Evolutionary conservation across 306 rosid species (phyloP).

Genomic region (Cicer pinnatifidum): DNA sequence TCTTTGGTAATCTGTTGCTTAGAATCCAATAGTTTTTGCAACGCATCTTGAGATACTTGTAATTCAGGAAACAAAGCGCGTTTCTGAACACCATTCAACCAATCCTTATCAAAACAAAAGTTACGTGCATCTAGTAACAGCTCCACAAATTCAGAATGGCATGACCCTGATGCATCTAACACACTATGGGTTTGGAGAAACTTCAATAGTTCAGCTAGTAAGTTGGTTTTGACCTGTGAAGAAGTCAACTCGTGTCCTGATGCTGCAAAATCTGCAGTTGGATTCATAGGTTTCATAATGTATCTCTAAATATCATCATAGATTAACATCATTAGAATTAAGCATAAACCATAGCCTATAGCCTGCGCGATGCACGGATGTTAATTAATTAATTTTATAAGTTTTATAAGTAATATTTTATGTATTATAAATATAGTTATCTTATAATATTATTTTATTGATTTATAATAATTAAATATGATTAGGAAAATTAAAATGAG

Average conservation of each 20-base stretch:
- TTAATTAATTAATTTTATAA: no score
- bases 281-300: background rate
- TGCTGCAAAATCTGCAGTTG: background rate
- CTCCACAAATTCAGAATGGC: conserved; percentile 13
- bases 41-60: background rate
- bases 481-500: no score
- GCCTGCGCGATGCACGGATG: no score
- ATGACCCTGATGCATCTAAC: background rate
- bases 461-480: no score
- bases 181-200: conserved; percentile 24
- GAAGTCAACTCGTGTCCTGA: background rate
- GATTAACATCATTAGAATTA: no score
- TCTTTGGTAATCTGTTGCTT: background rate
- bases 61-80: background rate
- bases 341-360: no score
- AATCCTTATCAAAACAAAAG: conserved; percentile 1
- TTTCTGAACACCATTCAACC: background rate
- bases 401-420: no score
- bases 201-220: background rate
- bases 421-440: no score
- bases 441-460: no score
- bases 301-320: background rate
- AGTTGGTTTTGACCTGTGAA: background rate
- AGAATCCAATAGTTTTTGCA: background rate
- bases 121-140: background rate